Evolutionary conservation across 2,329 filamentous ascomycete species (phyloP).

Genomic region (Cryoendolithus antarcticus): DNA sequence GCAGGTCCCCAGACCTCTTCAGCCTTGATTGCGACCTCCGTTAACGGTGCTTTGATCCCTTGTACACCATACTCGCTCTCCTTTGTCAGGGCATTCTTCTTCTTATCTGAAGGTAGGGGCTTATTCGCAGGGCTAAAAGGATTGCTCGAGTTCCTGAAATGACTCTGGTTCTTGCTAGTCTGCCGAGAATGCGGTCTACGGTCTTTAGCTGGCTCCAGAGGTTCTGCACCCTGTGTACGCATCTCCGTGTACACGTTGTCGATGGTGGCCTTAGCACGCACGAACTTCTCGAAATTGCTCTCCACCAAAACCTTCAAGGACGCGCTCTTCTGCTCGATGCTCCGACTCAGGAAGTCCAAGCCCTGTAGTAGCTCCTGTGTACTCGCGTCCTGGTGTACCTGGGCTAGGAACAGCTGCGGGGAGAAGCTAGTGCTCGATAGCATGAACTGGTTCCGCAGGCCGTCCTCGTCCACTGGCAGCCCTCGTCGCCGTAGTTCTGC

Average conservation of each 20-base stretch:
- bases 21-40: constrained; percentile 85
- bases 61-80: constrained; percentile 84
- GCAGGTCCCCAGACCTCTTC: constrained; percentile 97
- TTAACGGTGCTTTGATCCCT: constrained; percentile 75
- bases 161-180: constrained; percentile 41
- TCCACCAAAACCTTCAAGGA: constrained; percentile 94
- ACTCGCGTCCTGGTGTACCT: constrained; percentile 77
- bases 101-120: constrained; percentile 40
- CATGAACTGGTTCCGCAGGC: constrained; percentile 73
- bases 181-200: constrained; percentile 47
- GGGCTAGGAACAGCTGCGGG: constrained; percentile 78
- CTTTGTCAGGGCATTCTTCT: constrained; percentile 83
- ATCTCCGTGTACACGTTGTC: constrained; percentile 99
- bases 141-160: constrained; percentile 25
- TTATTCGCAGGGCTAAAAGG: constrained; percentile 26
- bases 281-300: constrained; percentile 96
- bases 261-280: constrained; percentile 92
- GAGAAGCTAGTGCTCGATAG: constrained; percentile 94
- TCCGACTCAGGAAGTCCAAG: constrained; percentile 72
- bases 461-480: constrained; percentile 71
- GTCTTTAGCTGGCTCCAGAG: constrained; percentile 16
- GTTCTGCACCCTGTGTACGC: constrained; percentile 55
- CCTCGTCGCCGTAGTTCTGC: constrained; percentile 64
- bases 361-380: constrained; percentile 70
- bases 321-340: constrained; percentile 95